Evolutionary conservation across 306 rosid species (phyloP).

Genomic region (Glycine soja): DNA sequence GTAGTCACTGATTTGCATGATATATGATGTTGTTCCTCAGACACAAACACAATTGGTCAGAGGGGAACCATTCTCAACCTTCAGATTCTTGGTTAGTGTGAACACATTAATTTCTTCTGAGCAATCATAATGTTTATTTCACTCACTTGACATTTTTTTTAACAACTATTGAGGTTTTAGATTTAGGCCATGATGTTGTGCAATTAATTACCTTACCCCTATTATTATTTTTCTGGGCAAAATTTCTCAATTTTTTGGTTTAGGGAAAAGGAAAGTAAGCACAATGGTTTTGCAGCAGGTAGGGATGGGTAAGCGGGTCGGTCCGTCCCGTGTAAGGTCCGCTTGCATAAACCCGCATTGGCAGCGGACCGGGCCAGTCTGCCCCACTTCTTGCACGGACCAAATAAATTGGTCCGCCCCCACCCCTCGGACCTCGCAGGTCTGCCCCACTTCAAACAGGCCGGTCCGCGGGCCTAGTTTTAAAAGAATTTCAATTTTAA

Average conservation of each 20-base stretch:
- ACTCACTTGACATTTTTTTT: slow-evolving; percentile 30
- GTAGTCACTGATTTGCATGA: slow-evolving; percentile 89
- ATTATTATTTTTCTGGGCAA: neutral
- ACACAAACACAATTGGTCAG: slow-evolving; percentile 71
- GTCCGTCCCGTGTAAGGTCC: no score
- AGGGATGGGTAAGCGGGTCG: no score
- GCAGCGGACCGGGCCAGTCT: no score
- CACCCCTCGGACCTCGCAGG: no score
- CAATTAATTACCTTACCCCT: neutral
- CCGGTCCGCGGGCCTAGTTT: no score
- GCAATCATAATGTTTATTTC: neutral
- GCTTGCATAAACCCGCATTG: no score
- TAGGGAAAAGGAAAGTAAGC: slow-evolving; percentile 39
- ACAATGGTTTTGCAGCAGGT: neutral
- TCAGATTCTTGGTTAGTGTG: slow-evolving; percentile 77
- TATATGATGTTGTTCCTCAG: slow-evolving; percentile 65
- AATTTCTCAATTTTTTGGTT: slow-evolving; percentile 1
- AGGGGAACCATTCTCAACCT: slow-evolving; percentile 85
- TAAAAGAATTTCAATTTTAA: no score
- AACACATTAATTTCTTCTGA: neutral
- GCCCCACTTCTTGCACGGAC: no score
- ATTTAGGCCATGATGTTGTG: slow-evolving; percentile 15
- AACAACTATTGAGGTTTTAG: slow-evolving; percentile 7
- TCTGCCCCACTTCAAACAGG: no score
- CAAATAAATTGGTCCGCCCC: no score